These are phyloP conservation scores for Tuber microsphaerosporum DNA, from an alignment of 495 filamentous ascomycete species.

Conservation along the genomic window DNA sequence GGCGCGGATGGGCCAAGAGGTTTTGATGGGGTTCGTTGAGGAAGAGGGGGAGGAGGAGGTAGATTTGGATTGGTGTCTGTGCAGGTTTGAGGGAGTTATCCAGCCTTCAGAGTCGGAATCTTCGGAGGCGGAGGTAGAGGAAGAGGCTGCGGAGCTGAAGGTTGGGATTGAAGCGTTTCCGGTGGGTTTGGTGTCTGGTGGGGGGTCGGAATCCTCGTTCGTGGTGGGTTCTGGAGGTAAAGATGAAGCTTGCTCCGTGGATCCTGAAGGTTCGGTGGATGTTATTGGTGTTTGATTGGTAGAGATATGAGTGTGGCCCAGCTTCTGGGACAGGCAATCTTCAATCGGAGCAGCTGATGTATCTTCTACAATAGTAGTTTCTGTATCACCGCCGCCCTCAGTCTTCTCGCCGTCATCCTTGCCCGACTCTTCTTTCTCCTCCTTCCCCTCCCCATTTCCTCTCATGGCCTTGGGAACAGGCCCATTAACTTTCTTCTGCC, in stretches of 20 bases:
- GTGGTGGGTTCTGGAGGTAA: neutral
- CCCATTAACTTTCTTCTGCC: constrained; percentile 69
- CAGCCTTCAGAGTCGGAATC: constrained; percentile 62
- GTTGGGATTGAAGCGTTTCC: too few relatives aligned
- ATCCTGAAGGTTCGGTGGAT: neutral
- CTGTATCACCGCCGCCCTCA: constrained; percentile 11
- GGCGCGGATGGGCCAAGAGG: constrained; percentile 57
- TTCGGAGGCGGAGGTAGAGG: constrained; percentile 26
- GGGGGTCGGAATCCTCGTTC: neutral
- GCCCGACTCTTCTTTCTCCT: constrained; percentile 39
- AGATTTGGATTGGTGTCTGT: constrained; percentile 65
- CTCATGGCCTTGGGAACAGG: constrained; percentile 48
- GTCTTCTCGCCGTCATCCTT: constrained; percentile 7
- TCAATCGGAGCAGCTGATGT: constrained; percentile 34
- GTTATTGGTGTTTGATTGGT: constrained; percentile 25
- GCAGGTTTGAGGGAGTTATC: constrained; percentile 92
- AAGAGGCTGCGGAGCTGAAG: too few relatives aligned
- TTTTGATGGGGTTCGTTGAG: constrained; percentile 56
- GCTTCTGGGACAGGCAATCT: neutral
- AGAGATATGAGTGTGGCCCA: constrained; percentile 17
- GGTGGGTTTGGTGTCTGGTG: too few relatives aligned
- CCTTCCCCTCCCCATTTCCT: neutral
- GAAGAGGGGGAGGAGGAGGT: constrained; percentile 61
- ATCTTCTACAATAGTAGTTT: constrained; percentile 41
- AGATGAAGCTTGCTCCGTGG: neutral